phyloP scores from a whole-genome alignment of 1,284 basidiomycete genomes.

The Pseudozyma thailandica region DNA sequence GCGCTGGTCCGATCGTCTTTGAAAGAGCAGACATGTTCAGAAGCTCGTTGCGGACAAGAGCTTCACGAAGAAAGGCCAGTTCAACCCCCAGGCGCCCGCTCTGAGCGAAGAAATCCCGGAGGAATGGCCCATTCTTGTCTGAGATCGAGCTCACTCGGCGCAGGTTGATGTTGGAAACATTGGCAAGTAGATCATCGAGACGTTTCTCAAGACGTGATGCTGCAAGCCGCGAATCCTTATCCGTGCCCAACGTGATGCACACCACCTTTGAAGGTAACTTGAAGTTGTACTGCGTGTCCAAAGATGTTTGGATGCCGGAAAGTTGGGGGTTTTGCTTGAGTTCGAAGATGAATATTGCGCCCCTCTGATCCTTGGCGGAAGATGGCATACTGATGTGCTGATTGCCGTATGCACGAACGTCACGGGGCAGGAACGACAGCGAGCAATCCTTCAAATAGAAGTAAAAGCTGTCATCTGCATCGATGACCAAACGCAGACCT shows the following conservation, averaged over 20 bases:
- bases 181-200: conserved; percentile 7
- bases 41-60: conserved; percentile 32
- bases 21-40: conserved; percentile 15
- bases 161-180: background rate
- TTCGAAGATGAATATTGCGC: conserved; percentile 15
- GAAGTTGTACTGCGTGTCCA: background rate
- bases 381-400: background rate
- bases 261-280: conserved; percentile 9
- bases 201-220: background rate
- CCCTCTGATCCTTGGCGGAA: background rate
- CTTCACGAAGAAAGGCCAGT: conserved; percentile 31
- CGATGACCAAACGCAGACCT: background rate
- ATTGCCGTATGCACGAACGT: conserved; percentile 7
- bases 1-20: background rate
- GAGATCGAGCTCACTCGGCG: background rate
- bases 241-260: conserved; percentile 2
- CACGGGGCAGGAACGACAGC: conserved; percentile 26
- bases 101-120: conserved; percentile 17
- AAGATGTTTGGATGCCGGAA: background rate
- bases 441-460: background rate
- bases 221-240: background rate
- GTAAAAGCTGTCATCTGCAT: conserved; percentile 7
- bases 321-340: conserved; percentile 22
- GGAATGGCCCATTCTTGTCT: conserved; percentile 6
- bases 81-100: conserved; percentile 20